Conservation (phyloP, 768 basidiomycete genomes). For the Wakefieldia striispora region DNA sequence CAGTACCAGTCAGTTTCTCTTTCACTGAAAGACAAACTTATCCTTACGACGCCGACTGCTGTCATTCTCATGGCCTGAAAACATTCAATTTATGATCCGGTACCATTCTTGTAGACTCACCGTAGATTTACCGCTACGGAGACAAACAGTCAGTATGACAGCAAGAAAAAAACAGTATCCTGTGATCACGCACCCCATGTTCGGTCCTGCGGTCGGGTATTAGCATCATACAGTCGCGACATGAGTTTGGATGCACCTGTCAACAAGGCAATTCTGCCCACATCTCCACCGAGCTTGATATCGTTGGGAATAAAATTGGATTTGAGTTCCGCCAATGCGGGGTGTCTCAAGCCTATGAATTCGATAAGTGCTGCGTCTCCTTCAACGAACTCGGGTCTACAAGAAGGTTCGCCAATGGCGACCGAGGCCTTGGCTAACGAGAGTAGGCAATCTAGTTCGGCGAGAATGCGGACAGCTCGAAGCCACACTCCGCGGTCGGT, state of each 20-base stretch:
- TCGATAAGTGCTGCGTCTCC: slow-evolving; percentile 78
- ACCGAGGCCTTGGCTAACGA: slow-evolving; percentile 85
- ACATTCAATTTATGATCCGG: not conserved
- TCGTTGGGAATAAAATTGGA: slow-evolving; percentile 92
- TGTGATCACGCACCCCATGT: slow-evolving; percentile 70
- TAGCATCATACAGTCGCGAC: not conserved
- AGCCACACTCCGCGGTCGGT: slow-evolving; percentile 78
- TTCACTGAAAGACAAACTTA: not conserved
- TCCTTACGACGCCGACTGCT: slow-evolving; percentile 78
- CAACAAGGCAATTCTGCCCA: slow-evolving; percentile 75
- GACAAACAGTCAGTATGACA: not conserved
- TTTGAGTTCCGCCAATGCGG: slow-evolving; percentile 67
- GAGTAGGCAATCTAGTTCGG: slow-evolving; percentile 96
- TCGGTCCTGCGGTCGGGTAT: slow-evolving; percentile 53
- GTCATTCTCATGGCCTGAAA: slow-evolving; percentile 89
- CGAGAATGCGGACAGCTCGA: slow-evolving; percentile 77
- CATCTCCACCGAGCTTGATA: slow-evolving; percentile 76
- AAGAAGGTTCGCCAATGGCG: slow-evolving; percentile 93
- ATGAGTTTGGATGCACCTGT: slow-evolving; percentile 57
- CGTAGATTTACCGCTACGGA: slow-evolving; percentile 70
- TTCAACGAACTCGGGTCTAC: slow-evolving; percentile 86
- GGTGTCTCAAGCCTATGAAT: slow-evolving; percentile 89
- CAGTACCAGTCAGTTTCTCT: slow-evolving; percentile 3
- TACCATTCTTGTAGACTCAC: slow-evolving; percentile 32
- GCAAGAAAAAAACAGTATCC: not conserved